Evolutionary conservation across 2,329 filamentous ascomycete species (phyloP), one percentile per base, ranked within the genome.

Genomic region (Microcera coccophila): DNA sequence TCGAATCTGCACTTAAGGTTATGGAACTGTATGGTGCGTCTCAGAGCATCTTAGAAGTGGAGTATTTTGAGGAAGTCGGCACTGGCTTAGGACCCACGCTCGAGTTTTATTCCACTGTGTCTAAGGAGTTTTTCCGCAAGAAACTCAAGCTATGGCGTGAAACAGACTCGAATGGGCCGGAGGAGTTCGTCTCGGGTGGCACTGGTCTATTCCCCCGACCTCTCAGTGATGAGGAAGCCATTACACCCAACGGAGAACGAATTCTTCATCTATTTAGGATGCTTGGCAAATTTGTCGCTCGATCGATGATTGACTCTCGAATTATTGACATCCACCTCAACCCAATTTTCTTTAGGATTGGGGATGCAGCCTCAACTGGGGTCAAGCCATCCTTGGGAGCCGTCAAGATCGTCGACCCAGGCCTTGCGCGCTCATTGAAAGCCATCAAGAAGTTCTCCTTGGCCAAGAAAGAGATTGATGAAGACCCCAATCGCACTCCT

Each of bases 21-120:
- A 97, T 98, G 91, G 91, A 98, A 57, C 78, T 97, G 3, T 98
- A 98, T 58, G 93, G 93, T 1, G 88, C 88, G n/a, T 95, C 91
- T 1, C 88, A 95, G 45, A 97, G 91, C 62, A 87, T 97, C 20
- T 71, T 98, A 1, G 93, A 98, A 61, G 91, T 98, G 2, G 94
- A 98, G 60, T 98, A 98, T 61, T 98, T 98, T 55, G 93, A 97
- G 59, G 93, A 98, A 68, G 93, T 98, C 17, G 93, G 93, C 43
- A 98, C 94, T 18, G 93, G 93, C 36, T 75, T 98, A 35, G 93
- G 93, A 0, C 93, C 93, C 4, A 98, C 93, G 0, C 76, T 98
- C 12, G 93, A 98, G 62, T 98, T 98, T 64, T 98, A 98, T 67
- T 95, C 93, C 0, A 95, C 88, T 0, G 91, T 97, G 2, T 98